phyloP scores from a whole-genome alignment of 1,139 yeast species.

The Lodderomyces pseudojiufengensis region DNA sequence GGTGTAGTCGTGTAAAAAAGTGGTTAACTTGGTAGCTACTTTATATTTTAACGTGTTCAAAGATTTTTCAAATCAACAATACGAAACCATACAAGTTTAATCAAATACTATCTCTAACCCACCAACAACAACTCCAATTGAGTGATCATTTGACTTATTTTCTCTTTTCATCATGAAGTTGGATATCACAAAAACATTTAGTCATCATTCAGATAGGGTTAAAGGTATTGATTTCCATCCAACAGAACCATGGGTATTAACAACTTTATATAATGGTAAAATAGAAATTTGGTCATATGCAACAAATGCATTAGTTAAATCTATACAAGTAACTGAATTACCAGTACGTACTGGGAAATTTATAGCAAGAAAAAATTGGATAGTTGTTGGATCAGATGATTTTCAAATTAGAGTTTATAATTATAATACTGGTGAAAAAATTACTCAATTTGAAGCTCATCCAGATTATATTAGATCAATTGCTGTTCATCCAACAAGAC shows the following conservation, averaged over 20 bases:
- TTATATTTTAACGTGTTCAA: slow-evolving; percentile 7
- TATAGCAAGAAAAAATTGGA: slow-evolving; percentile 96
- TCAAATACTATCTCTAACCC: neutral
- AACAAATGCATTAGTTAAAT: slow-evolving; percentile 53
- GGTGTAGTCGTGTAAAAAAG: slow-evolving; percentile 8
- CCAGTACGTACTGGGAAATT: slow-evolving; percentile 96
- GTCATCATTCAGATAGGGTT: slow-evolving; percentile 90
- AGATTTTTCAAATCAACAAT: slow-evolving; percentile 7
- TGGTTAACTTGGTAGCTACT: neutral
- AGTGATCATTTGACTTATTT: neutral
- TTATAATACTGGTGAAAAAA: slow-evolving; percentile 91
- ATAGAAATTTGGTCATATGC: slow-evolving; percentile 94
- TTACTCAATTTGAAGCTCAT: slow-evolving; percentile 95
- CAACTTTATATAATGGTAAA: slow-evolving; percentile 80
- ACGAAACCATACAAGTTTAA: neutral
- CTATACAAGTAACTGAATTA: slow-evolving; percentile 80
- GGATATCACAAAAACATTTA: slow-evolving; percentile 66
- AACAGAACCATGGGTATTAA: slow-evolving; percentile 91
- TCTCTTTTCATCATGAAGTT: slow-evolving; percentile 32
- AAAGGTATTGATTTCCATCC: slow-evolving; percentile 99
- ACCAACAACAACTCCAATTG: slow-evolving; percentile 3
- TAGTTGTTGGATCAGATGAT: slow-evolving; percentile 94
- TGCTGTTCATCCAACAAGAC: slow-evolving; percentile 92
- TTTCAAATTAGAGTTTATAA: slow-evolving; percentile 90
- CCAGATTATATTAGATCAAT: slow-evolving; percentile 93